Base-by-base conservation (phyloP, 257 asterid species). In the Solanum chilense region DNA sequence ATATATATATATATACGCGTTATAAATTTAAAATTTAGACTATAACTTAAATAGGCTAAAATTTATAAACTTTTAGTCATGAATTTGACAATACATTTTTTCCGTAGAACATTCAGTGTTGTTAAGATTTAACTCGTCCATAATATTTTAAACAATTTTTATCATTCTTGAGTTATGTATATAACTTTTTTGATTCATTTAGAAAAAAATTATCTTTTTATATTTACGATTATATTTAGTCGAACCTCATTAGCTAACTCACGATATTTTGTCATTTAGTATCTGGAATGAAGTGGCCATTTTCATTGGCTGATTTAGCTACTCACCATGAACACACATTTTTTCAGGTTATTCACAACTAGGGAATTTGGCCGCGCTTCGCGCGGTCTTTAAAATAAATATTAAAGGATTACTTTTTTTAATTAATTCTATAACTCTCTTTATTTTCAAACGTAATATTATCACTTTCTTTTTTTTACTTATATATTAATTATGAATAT, bases 211-310 rank as follows among this genome's bases (percentile, higher is more conserved):
- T 15, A 7, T 69, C 23, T 69, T 69, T 56, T 18, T 29, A 0
- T 11, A 11, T 10, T 3, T 0, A 3, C 1, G 42, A 69, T 11
- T 31, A 31, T 8, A 31, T 13, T 31, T 70, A 16, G 6, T 70
- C 4, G 3, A 31, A 70, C 7, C 25, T 70, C 3, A 15, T 33
- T 33, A 66, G 20, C 20, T 66, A 66, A 66, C 10, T 6, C 37
- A 66, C 37, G 10, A 25, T 66, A 7, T 66, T 66, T 3, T 0
- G 13, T 66, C 5, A 25, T 66, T 35, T 21, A 84, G 87, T 13
- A n/a, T 37, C 21, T 15, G 87, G 66, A 31, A 42, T 42, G 87
- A 68, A 84, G 81, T 84, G 87, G 87, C 87, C 87, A 62, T 84
- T 66, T 84, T 66, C 81, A 14, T 84, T 66, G 27, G 64, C 13